phyloP scores from a whole-genome alignment of 352 stramenopile genomes.

The Pythium apleroticum region DNA sequence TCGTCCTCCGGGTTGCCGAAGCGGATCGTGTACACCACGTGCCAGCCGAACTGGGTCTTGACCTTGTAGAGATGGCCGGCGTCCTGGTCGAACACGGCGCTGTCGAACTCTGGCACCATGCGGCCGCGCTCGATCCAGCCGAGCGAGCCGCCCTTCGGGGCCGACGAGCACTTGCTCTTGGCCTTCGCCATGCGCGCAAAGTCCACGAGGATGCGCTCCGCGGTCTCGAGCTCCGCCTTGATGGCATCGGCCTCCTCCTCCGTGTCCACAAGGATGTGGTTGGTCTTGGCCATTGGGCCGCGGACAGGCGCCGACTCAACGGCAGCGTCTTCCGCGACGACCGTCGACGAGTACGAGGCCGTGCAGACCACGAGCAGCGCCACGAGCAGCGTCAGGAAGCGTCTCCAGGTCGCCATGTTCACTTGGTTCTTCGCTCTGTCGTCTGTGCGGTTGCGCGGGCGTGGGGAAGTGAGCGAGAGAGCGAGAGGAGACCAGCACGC shows the following conservation, averaged over 20 bases:
- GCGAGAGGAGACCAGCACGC: neutral
- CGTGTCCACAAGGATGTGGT: conserved; percentile 38
- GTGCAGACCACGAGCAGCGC: conserved; percentile 22
- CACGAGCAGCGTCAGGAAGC: conserved; percentile 22
- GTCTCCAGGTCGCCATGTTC: conserved; percentile 18
- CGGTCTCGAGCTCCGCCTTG: conserved; percentile 23
- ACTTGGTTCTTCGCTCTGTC: neutral
- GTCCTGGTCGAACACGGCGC: conserved; percentile 31
- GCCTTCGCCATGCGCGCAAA: conserved; percentile 30
- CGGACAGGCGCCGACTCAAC: neutral
- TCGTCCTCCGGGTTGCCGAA: conserved; percentile 29
- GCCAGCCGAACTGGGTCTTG: conserved; percentile 43
- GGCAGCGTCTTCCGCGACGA: conserved; percentile 8
- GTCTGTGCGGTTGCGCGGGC: neutral
- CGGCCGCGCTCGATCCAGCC: conserved; percentile 34
- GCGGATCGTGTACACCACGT: conserved; percentile 36
- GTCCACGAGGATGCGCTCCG: conserved; percentile 23
- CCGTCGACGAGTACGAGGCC: conserved; percentile 11
- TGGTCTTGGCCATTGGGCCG: conserved; percentile 28
- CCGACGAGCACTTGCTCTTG: conserved; percentile 40
- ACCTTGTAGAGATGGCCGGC: conserved; percentile 38
- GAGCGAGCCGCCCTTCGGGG: conserved; percentile 29
- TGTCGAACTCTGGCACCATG: conserved; percentile 40
- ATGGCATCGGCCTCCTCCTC: conserved; percentile 33
- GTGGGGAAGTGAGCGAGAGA: neutral